Percentiles rank a stretch among this genome's conserved stretches.
These are phyloP conservation scores for Panaeolus papilionaceus DNA, from an alignment of 768 basidiomycete genomes.

Conservation along the genomic window DNA sequence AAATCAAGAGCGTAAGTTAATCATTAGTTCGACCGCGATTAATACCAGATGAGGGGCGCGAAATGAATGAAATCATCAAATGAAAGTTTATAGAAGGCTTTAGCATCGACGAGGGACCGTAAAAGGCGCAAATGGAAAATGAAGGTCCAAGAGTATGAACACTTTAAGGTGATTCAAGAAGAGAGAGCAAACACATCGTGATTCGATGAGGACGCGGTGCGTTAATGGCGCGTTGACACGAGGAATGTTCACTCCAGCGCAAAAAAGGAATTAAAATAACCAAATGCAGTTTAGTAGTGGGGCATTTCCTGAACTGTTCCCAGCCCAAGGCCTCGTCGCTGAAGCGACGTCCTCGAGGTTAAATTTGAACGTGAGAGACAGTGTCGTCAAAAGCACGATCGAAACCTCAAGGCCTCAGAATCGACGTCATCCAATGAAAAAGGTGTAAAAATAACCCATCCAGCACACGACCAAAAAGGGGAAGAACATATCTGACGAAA, in stretches of 20 bases:
- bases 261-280: not conserved
- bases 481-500: conserved; percentile 4
- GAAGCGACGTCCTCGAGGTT: not conserved
- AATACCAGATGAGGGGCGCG: not conserved
- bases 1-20: conserved; percentile 15
- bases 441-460: conserved; percentile 2
- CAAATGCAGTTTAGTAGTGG: not conserved
- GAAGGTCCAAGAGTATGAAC: not conserved
- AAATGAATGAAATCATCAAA: conserved; percentile 11
- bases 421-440: conserved; percentile 15
- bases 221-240: not conserved
- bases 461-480: not conserved
- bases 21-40: not conserved
- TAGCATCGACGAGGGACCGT: not conserved
- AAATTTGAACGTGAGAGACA: not conserved
- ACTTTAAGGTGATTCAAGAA: not conserved
- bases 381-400: not conserved
- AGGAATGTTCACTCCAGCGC: not conserved
- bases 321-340: not conserved
- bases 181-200: not conserved
- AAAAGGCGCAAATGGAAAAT: not conserved
- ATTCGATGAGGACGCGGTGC: not conserved
- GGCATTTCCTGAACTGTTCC: not conserved
- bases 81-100: not conserved
- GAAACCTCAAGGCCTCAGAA: not conserved